Evolutionary conservation across 2,329 filamentous ascomycete species (phyloP).

Genomic region (Hypomyces perniciosus): DNA sequence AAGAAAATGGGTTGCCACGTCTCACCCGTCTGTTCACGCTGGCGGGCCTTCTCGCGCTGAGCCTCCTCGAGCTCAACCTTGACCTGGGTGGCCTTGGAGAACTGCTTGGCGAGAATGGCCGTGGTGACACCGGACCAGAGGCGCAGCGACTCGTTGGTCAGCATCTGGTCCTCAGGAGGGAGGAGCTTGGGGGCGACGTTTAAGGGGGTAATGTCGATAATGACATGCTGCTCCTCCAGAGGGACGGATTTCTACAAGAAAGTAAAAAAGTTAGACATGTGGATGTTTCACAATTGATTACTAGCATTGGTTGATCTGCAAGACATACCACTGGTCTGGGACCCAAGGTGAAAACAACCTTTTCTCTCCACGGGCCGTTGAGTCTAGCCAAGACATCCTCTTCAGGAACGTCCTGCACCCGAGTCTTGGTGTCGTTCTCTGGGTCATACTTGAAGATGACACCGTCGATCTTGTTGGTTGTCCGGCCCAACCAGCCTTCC

Average conservation of each 20-base stretch:
- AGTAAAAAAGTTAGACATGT: background rate
- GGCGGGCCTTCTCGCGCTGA: slow-evolving; percentile 77
- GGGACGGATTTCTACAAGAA: slow-evolving; percentile 35
- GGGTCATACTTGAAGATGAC: slow-evolving; percentile 88
- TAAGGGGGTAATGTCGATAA: slow-evolving; percentile 85
- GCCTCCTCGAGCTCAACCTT: slow-evolving; percentile 90
- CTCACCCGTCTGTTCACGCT: slow-evolving; percentile 63
- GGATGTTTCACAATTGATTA: no score
- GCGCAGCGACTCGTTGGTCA: slow-evolving; percentile 81
- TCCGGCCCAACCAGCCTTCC: slow-evolving; percentile 87
- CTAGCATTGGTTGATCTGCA: no score
- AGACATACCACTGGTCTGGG: slow-evolving; percentile 55
- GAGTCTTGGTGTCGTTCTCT: slow-evolving; percentile 71
- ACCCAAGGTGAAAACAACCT: slow-evolving; percentile 55
- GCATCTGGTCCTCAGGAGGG: slow-evolving; percentile 70
- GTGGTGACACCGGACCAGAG: slow-evolving; percentile 86
- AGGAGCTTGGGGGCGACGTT: slow-evolving; percentile 71
- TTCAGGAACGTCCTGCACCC: slow-evolving; percentile 80
- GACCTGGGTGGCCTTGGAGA: slow-evolving; percentile 71
- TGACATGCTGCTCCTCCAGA: slow-evolving; percentile 58
- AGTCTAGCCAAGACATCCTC: slow-evolving; percentile 77
- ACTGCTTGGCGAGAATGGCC: slow-evolving; percentile 80
- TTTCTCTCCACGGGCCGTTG: slow-evolving; percentile 80
- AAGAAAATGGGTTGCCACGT: slow-evolving; percentile 90
- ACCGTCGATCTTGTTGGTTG: slow-evolving; percentile 87